phyloP scores from a whole-genome alignment of 2,329 filamentous ascomycete genomes.

The Beauveria brongniartii region DNA sequence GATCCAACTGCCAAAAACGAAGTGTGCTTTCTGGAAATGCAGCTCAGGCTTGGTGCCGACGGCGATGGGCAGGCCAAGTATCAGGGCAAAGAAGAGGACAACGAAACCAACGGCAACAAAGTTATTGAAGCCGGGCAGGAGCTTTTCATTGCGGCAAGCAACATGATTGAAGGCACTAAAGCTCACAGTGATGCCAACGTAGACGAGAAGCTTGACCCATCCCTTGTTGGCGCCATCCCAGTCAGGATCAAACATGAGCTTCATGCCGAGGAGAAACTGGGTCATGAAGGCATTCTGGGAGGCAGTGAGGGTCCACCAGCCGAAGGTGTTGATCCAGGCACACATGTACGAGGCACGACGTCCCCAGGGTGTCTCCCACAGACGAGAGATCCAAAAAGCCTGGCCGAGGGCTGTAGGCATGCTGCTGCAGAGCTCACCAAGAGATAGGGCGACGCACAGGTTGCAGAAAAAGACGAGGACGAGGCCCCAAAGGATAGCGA shows the following conservation, averaged over 20 bases:
- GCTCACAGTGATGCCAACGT: constrained; percentile 38
- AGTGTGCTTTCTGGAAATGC: constrained; percentile 38
- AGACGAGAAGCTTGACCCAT: constrained; percentile 49
- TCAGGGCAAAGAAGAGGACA: constrained; percentile 43
- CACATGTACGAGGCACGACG: constrained; percentile 48
- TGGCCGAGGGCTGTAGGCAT: constrained; percentile 55
- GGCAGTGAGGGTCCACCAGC: constrained; percentile 49
- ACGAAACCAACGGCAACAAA: constrained; percentile 46
- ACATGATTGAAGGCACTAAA: constrained; percentile 44
- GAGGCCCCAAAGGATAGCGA: constrained; percentile 48
- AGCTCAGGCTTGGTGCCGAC: constrained; percentile 38
- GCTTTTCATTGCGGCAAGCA: constrained; percentile 35
- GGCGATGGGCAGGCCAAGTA: constrained; percentile 41
- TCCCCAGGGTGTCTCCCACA: constrained; percentile 31
- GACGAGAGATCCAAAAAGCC: constrained; percentile 43
- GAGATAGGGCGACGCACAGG: constrained; percentile 43
- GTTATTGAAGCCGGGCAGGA: constrained; percentile 44
- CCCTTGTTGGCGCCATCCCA: constrained; percentile 37
- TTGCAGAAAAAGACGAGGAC: constrained; percentile 44
- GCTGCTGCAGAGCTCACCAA: constrained; percentile 47
- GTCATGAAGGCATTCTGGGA: constrained; percentile 51
- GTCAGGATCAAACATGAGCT: constrained; percentile 40
- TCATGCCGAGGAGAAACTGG: constrained; percentile 49
- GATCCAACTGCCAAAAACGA: constrained; percentile 44
- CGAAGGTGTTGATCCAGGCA: constrained; percentile 53